Evolutionary conservation across 179 eudicot species (phyloP), one percentile per base, ranked within the genome.

Genomic region (Silene coronaria): DNA sequence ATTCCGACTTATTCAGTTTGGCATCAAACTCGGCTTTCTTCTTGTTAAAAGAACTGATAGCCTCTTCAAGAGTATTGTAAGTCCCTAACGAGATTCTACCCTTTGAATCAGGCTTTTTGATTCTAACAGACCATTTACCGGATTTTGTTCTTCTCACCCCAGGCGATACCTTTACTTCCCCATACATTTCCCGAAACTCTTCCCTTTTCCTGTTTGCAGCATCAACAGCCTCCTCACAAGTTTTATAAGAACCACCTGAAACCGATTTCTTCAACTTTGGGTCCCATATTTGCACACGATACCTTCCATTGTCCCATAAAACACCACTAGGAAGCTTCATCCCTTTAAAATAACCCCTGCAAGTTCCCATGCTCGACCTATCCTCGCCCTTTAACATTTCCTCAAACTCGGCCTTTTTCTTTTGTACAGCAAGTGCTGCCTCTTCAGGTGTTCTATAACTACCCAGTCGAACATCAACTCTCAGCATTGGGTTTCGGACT

Each of bases 131-230:
- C n/a, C n/a, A n/a, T n/a, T n/a, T 82, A 63, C 82, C 84, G 10
- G 84, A 82, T 6, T 28, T 75, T 34, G 62, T 21, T 58, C 17
- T 78, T 24, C 3, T 58, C 10, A 82, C 79, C 48, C 82, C 84
- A 10, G 4, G 3, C 22, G 80, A 72, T n/a, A 69, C 48, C 12
- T 34, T 46, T 8, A 26, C 24, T 53, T 28, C 32, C 11, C 19
- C 68, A 4, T 17, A 16, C 42, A 38, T 38, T 38, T 38, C 12
- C 11, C 2, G 45, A 11, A 38, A 38, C 12, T 38, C 45, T 38
- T 38, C 12, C 45, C 45, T 38, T 42, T 11, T 67, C 21, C 45
- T 67, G 14, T 67, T 2, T 0, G 23, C 55, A 4, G 16, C 71
- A 19, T 19, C 8, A 36, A 30, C 55, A 67, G 71, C 71, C 27